Base-by-base conservation (phyloP, 1,284 basidiomycete species). In the Ganoderma sinense region DNA sequence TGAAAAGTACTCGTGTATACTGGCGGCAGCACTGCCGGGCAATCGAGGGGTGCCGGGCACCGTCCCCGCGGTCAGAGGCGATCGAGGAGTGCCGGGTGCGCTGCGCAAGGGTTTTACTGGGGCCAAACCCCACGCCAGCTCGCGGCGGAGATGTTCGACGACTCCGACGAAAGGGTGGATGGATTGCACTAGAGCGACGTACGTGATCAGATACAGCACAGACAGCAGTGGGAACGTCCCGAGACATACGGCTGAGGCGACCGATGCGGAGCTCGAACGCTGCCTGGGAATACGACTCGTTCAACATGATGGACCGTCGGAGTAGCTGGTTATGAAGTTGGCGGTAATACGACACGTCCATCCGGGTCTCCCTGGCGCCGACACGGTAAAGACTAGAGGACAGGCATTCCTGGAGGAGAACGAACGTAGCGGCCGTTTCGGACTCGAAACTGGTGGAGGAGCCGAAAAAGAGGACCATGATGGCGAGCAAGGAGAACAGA, bases 261-360 rank as follows among this genome's bases (percentile, higher is more conserved):
- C 86, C 86, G 11, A 87, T 70, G 3, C 86, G 81, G 40, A 87
- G 74, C 65, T 87, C 86, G 66, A 87, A 87, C 0, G 82, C 81
- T 23, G 85, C 84, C 71, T 85, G 84, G 2, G 82, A 82, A 72
- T 87, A 86, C 29, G 80, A 77, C 43, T 81, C 76, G 66, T 85
- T 83, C 41, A 88, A 76, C 43, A 79, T 79, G 45, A 84, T 79
- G 13, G 86, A 84, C 31, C 77, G 78, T 43, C 78, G 74, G 2
- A 86, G 74, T 3, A 87, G 74, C 20, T 81, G 76, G 20, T 68
- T 68, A 20, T 82, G 80, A 8, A 81, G 70, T n/a, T 70, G 58
- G 43, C 71, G 72, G 40, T 78, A 77, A 56, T 75, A 72, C 18
- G 72, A 69, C 20, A 70, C 67, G 29, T 75, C 73, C 55, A 71